Percentiles rank a stretch among this genome's conserved stretches.
Evolutionary conservation across 2,329 filamentous ascomycete genomes (phyloP).

Genomic region (Uncinocarpus reesii): DNA sequence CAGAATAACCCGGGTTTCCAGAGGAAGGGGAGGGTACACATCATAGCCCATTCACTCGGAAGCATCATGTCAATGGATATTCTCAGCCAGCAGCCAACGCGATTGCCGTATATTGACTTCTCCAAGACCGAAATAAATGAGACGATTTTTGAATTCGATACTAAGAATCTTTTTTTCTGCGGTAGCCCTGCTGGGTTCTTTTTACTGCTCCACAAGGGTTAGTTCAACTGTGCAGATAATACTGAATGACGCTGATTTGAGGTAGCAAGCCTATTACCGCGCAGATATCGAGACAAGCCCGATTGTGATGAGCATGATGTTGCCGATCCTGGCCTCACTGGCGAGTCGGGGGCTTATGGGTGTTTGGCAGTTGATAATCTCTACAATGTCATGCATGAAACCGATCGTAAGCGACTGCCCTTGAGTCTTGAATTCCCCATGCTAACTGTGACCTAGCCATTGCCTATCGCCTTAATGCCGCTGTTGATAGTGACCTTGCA

Average conservation of each 20-base stretch:
- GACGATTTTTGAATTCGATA: slow-evolving; percentile 79
- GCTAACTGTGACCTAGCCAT: slow-evolving; percentile 47
- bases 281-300: slow-evolving; percentile 64
- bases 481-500: slow-evolving; percentile 73
- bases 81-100: slow-evolving; percentile 76
- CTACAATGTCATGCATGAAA: slow-evolving; percentile 78
- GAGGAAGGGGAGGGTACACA: slow-evolving; percentile 70
- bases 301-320: slow-evolving; percentile 56
- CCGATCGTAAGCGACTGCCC: slow-evolving; percentile 42
- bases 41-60: slow-evolving; percentile 87
- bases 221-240: background rate
- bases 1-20: slow-evolving; percentile 82
- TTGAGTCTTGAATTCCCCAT: background rate
- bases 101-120: slow-evolving; percentile 44
- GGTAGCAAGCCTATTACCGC: slow-evolving; percentile 56
- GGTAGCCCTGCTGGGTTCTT: slow-evolving; percentile 92
- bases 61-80: slow-evolving; percentile 93
- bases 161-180: slow-evolving; percentile 75
- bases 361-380: slow-evolving; percentile 91
- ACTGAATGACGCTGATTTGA: background rate
- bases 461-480: slow-evolving; percentile 82
- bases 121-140: slow-evolving; percentile 33
- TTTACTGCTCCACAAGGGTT: slow-evolving; percentile 63
- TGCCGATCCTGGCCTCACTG: slow-evolving; percentile 53
- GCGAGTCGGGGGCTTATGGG: slow-evolving; percentile 69